Evolutionary conservation across 2,329 filamentous ascomycete genomes (phyloP).

Genomic region (Ophiostoma quercus): DNA sequence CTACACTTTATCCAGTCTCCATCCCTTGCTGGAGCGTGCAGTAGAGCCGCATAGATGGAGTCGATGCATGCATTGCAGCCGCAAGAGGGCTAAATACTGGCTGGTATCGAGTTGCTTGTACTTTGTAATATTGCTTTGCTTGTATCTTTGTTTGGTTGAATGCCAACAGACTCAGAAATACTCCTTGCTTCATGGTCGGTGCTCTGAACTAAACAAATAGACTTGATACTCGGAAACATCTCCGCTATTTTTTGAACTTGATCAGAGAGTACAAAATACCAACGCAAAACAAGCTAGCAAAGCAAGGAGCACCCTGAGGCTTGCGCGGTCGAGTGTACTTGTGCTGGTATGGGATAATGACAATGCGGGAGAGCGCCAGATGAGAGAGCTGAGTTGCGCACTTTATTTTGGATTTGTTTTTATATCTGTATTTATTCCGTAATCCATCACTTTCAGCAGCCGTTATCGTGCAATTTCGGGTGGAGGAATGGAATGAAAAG

Average conservation of each 20-base stretch:
- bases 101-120: no score
- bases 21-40: constrained; percentile 12
- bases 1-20: neutral
- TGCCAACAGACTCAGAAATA: neutral
- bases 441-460: neutral
- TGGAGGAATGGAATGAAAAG: neutral
- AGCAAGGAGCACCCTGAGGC: neutral
- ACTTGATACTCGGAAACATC: neutral
- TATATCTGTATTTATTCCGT: no score
- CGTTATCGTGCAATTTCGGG: neutral
- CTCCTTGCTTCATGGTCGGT: constrained; percentile 4
- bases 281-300: neutral
- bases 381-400: neutral
- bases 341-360: neutral
- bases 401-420: neutral
- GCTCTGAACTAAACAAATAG: neutral
- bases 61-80: neutral
- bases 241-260: neutral
- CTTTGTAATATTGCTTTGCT: no score
- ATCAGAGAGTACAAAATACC: neutral
- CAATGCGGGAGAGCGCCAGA: neutral
- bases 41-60: constrained; percentile 7
- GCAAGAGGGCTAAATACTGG: neutral
- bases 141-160: no score
- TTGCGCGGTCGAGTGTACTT: neutral